Conservation (phyloP, 2,329 filamentous ascomycete species). For the Laburnicola sp. region DNA sequence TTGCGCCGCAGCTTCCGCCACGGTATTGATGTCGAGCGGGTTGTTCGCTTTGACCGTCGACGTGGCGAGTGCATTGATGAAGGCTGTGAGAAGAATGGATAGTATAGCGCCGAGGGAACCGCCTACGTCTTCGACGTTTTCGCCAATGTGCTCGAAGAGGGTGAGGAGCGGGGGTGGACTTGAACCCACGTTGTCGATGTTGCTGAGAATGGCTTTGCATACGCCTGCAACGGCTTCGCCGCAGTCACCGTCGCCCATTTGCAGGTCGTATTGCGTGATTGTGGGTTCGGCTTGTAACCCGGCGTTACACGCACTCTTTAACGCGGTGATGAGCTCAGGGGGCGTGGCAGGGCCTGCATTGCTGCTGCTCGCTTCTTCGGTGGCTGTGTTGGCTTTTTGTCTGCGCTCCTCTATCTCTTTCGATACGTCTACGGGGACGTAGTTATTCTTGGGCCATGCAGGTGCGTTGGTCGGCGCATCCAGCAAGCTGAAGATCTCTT, state of each 20-base stretch:
- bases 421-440: slow-evolving; percentile 33
- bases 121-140: slow-evolving; percentile 70
- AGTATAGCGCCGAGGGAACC: slow-evolving; percentile 74
- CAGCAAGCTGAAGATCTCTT: slow-evolving; percentile 53
- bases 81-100: slow-evolving; percentile 85
- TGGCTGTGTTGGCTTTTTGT: slow-evolving; percentile 36
- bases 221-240: slow-evolving; percentile 67
- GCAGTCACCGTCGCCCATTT: slow-evolving; percentile 90
- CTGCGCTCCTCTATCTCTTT: slow-evolving; percentile 32
- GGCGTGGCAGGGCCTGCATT: slow-evolving; percentile 45
- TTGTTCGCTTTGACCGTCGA: slow-evolving; percentile 32
- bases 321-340: slow-evolving; percentile 44
- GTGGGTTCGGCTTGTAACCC: slow-evolving; percentile 63
- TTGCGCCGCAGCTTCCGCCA: slow-evolving; percentile 49
- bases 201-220: slow-evolving; percentile 61
- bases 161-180: slow-evolving; percentile 56
- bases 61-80: slow-evolving; percentile 53
- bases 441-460: slow-evolving; percentile 56
- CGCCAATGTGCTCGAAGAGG: slow-evolving; percentile 62
- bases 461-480: slow-evolving; percentile 56
- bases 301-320: slow-evolving; percentile 49
- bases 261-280: slow-evolving; percentile 71
- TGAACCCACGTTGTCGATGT: slow-evolving; percentile 58
- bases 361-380: slow-evolving; percentile 17
- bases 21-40: slow-evolving; percentile 40